Evolutionary conservation across 139 green algal genomes (phyloP).

Genomic region (Mesotaenium endlicherianum): DNA sequence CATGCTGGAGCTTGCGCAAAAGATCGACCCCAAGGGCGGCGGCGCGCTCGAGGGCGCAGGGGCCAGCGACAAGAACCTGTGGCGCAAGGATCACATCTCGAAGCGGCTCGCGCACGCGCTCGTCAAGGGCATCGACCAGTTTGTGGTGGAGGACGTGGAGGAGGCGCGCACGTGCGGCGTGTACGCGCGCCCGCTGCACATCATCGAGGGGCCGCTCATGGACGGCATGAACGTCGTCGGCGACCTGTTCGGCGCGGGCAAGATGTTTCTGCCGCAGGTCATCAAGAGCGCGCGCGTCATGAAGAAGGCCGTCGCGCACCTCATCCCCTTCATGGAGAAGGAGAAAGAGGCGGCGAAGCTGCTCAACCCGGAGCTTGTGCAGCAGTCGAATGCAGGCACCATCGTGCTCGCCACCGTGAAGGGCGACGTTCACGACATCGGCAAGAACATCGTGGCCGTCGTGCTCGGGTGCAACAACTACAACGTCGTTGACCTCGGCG

Average conservation of each 20-base stretch:
- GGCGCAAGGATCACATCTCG: constrained; percentile 76
- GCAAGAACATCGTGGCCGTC: constrained; percentile 99
- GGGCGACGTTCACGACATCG: constrained; percentile 98
- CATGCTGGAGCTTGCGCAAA: constrained; percentile 57
- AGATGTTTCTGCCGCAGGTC: constrained; percentile 99
- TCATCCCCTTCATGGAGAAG: constrained; percentile 98
- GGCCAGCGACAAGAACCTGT: constrained; percentile 52
- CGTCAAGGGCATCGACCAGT: constrained; percentile 97
- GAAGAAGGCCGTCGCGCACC: constrained; percentile 95
- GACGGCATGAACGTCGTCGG: constrained; percentile 99
- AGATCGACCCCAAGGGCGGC: constrained; percentile 32
- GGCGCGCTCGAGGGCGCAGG: background rate
- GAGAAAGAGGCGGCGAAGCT: constrained; percentile 73
- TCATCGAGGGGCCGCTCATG: constrained; percentile 98
- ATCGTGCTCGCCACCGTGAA: constrained; percentile 98
- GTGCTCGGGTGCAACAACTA: constrained; percentile 99
- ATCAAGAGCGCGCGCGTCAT: constrained; percentile 99
- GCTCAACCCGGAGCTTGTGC: constrained; percentile 43
- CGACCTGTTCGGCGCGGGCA: constrained; percentile 96
- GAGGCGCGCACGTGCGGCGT: constrained; percentile 71
- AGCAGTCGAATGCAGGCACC: constrained; percentile 67
- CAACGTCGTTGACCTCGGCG: constrained; percentile 95
- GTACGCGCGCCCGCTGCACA: constrained; percentile 80
- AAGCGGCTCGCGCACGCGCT: constrained; percentile 90
- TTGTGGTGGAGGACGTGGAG: constrained; percentile 87